Percentiles rank a stretch among this genome's conserved stretches.
Conservation (phyloP, 1,139 yeast species). For the Trichomonascaceae sp. region DNA sequence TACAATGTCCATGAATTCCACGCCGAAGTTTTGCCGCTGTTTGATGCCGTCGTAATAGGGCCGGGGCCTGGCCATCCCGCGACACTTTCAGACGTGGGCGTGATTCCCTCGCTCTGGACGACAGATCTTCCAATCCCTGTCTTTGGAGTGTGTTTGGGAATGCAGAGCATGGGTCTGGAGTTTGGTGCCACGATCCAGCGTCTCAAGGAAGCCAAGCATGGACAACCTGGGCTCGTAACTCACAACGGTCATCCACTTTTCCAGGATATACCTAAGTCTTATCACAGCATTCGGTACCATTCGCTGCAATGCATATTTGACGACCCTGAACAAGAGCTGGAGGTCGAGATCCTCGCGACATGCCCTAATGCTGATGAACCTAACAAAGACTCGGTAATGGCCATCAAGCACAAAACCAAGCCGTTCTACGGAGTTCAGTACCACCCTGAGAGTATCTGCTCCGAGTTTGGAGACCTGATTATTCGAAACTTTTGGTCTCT, state of each 20-base stretch:
- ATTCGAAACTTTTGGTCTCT: constrained; percentile 48
- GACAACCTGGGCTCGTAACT: constrained; percentile 54
- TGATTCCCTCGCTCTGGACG: constrained; percentile 43
- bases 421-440: constrained; percentile 94
- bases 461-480: constrained; percentile 47
- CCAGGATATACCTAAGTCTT: constrained; percentile 27
- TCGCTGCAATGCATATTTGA: constrained; percentile 38
- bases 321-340: constrained; percentile 12
- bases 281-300: constrained; percentile 77
- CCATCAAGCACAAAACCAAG: constrained; percentile 42
- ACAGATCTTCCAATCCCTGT: constrained; percentile 41
- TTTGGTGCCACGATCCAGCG: constrained; percentile 45
- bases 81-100: constrained; percentile 53
- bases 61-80: constrained; percentile 97
- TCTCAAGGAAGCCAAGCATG: constrained; percentile 60
- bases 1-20: constrained; percentile 25
- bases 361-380: constrained; percentile 9
- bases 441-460: constrained; percentile 93
- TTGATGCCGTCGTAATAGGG: constrained; percentile 75
- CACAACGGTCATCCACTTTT: constrained; percentile 30
- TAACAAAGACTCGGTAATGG: constrained; percentile 46
- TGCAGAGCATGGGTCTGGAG: constrained; percentile 67
- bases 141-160: constrained; percentile 87
- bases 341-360: constrained; percentile 12
- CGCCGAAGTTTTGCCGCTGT: constrained; percentile 32